A percentile compares a stretch with the other conserved stretches of the same genome.
These are phyloP conservation scores for Sugiyamaella sp. DNA, from an alignment of 1,139 yeast genomes.

Conservation along the genomic window DNA sequence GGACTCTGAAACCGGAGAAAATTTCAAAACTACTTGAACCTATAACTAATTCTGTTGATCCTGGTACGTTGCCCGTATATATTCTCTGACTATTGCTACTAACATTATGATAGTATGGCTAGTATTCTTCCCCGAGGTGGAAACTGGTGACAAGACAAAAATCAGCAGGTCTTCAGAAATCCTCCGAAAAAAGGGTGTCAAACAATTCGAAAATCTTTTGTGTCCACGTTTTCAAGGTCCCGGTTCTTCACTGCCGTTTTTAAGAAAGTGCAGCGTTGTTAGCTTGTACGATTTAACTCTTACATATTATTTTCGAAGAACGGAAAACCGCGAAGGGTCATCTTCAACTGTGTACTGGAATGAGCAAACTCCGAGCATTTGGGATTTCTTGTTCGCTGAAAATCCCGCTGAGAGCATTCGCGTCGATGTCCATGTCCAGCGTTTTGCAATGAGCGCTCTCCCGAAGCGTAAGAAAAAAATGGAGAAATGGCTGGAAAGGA, in stretches of 20 bases:
- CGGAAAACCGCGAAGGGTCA: not conserved
- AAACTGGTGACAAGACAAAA: conserved; percentile 28
- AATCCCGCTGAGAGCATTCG: conserved; percentile 38
- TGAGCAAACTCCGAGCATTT: conserved; percentile 28
- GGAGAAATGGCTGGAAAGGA: conserved; percentile 37
- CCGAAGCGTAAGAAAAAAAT: conserved; percentile 46
- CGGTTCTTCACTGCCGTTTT: conserved; percentile 36
- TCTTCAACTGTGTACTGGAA: conserved; percentile 7
- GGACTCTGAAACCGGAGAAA: conserved; percentile 36
- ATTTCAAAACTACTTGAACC: conserved; percentile 30
- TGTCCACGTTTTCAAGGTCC: conserved; percentile 47
- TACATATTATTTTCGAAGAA: conserved; percentile 42
- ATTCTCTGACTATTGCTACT: not conserved
- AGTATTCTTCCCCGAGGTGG: conserved; percentile 44
- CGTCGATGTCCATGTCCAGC: conserved; percentile 54
- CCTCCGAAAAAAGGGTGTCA: conserved; percentile 43
- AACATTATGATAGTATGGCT: conserved; percentile 30
- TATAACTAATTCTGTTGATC: conserved; percentile 3
- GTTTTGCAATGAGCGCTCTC: conserved; percentile 51
- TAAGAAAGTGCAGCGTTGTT: conserved; percentile 34
- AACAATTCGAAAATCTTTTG: conserved; percentile 52
- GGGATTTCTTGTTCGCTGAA: conserved; percentile 36
- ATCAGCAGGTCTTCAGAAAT: conserved; percentile 38
- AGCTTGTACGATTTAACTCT: conserved; percentile 57
- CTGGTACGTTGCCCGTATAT: conserved; percentile 5